Base-by-base conservation (phyloP, 139 green algal genomes). In the Tetradesmus obliquus region DNA sequence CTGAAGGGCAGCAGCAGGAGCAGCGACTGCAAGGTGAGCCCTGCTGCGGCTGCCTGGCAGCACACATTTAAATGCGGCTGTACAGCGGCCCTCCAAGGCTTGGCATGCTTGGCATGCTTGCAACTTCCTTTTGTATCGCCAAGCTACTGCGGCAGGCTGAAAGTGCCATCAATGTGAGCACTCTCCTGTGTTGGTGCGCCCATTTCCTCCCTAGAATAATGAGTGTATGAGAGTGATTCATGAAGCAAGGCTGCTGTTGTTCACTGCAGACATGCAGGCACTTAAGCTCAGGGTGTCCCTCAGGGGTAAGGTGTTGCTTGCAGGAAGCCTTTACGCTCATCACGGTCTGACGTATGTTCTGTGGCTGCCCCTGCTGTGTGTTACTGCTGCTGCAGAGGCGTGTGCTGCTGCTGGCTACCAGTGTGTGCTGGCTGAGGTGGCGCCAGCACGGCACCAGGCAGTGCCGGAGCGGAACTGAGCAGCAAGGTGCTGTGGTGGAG, bases 1-100 rank as follows among this genome's bases (percentile, higher is more conserved):
- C 90, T 0, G n/a, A 91, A 0, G 95, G 94, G 2, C 76, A 62
- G n/a, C 5, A 66, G 32, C 93, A 96, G 81, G 91, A 85, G 58
- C 62, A 72, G 55, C 51, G 13, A 22, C 92, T 97, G 84, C 84
- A 92, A 92, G 92, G 84, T 88, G 55, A 5, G 85, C 1, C 51
- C 3, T 60, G 5, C 17, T 76, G 13, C 32, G 1, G 5, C 66
- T 76, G 66, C 17, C 9, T 66, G 8, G 8, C 9, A 76, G 66
- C n/a, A 5, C 15, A 76, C 0, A 62, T 10, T 86, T 8, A 24
- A 10, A 8, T 12, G 81, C 17, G 81, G 12, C 15, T 76, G 66
- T 4, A 76, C 62, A 72, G 62, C 62, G 57, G 19, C 19, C 62
- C 19, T 3, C 81, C 9, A 86, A 45, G 32, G 51, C 32, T 62